A percentile compares a stretch with the other conserved stretches of the same genome.
These are phyloP conservation scores for Linnemannia zychae DNA, from an alignment of 192 early-diverging fungal genomes.

Conservation along the genomic window DNA sequence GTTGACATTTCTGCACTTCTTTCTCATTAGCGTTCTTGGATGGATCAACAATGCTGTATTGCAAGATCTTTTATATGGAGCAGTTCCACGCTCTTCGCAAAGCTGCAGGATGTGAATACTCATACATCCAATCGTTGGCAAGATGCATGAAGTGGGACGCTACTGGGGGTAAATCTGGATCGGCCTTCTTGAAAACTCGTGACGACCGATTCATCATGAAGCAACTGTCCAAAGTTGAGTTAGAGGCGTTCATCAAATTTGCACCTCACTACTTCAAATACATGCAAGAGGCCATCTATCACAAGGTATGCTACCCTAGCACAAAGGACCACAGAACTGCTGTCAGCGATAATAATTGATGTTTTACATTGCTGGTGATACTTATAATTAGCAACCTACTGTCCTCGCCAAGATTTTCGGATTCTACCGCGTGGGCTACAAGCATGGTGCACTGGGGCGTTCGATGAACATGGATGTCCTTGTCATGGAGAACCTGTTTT, in stretches of 20 bases:
- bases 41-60: conserved; percentile 83
- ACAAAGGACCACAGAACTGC: too few species aligned
- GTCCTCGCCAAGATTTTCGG: conserved; percentile 93
- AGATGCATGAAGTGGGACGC: conserved; percentile 91
- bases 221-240: conserved; percentile 84
- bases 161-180: conserved; percentile 92
- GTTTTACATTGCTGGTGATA: too few species aligned
- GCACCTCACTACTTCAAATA: conserved; percentile 93
- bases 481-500: conserved; percentile 98
- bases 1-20: neutral
- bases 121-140: conserved; percentile 87
- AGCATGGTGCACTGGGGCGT: conserved; percentile 86
- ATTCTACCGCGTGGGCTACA: conserved; percentile 92
- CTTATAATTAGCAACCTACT: conserved; percentile 73
- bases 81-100: conserved; percentile 93
- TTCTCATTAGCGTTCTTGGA: conserved; percentile 72
- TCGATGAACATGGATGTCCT: conserved; percentile 90
- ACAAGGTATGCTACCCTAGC: conserved; percentile 69
- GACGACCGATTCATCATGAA: conserved; percentile 96
- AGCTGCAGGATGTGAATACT: conserved; percentile 86
- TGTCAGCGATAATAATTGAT: too few species aligned
- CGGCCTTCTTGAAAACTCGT: conserved; percentile 89
- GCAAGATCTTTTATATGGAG: conserved; percentile 92
- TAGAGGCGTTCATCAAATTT: conserved; percentile 91
- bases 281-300: conserved; percentile 84